Evolutionary conservation across 139 green algal genomes (phyloP), one percentile per base, ranked within the genome.

Genomic region (Chlamydomonas applanata): DNA sequence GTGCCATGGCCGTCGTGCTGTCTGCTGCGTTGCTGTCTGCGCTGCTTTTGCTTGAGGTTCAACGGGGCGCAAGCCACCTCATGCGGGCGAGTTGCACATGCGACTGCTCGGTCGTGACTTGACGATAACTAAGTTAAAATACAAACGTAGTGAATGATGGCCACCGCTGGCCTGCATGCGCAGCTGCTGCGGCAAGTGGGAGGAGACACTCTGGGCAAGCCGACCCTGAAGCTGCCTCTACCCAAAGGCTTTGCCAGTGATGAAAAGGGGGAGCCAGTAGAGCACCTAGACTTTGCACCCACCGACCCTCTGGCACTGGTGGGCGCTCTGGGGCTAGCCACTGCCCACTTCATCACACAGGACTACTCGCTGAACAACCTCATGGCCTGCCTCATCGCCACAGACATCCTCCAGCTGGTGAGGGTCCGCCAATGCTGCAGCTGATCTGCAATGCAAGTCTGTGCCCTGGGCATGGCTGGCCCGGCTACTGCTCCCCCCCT

Each of bases 341-440:
- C 73, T 1, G 36, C 72, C 35, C 83, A 94, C 40, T 35, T 89
- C 3, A 27, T 73, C 2, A 78, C 70, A n/a, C 73, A 86, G 45
- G 92, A 89, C 81, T 94, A 89, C 76, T 95, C 89, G 1, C 74
- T 97, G 14, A 95, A 94, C 84, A 97, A 97, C 83, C 61, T 92
- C 35, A 54, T 92, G 1, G 87, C 83, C 1, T 81, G 72, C 36
- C 73, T 86, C 24, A 75, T 90, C 14, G 82, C 79, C 11, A 81
- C 74, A 14, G 74, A 80, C 66, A 73, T 80, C 52, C 36, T 80
- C 54, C 66, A 80, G 71, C 25, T 76, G 71, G 57, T 76, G 19
- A 20, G 49, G n/a, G n/a, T n/a, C n/a, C n/a, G n/a, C n/a, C n/a
- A n/a, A n/a, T 76, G 32, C 19, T 32, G 40, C 25, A 40, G 67